Evolutionary conservation across 352 stramenopile species (phyloP).

Genomic region (Discostella stelligera): DNA sequence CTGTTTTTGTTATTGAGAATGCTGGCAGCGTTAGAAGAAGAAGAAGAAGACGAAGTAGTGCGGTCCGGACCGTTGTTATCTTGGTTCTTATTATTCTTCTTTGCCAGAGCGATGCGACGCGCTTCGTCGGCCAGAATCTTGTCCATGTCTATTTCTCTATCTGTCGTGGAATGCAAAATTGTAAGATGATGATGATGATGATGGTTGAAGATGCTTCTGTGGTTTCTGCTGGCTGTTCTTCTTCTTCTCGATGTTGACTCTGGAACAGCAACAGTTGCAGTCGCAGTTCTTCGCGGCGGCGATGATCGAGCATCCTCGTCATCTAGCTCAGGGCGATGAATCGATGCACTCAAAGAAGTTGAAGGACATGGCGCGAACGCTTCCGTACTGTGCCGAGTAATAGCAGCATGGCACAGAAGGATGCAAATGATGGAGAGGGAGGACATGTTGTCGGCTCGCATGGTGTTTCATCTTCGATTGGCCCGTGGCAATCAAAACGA

Average conservation of each 20-base stretch:
- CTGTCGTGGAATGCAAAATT: conserved; percentile 3
- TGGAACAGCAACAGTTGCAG: background rate
- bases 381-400: background rate
- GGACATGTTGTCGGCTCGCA: background rate
- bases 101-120: conserved; percentile 20
- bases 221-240: background rate
- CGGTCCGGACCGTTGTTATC: background rate
- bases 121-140: conserved; percentile 42
- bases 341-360: no score
- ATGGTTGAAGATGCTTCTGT: no score
- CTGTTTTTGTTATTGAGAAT: conserved; percentile 42
- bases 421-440: background rate
- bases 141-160: conserved; percentile 22
- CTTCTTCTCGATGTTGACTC: no score
- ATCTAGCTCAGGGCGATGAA: no score
- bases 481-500: no score
- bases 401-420: background rate
- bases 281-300: no score
- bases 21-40: conserved; percentile 6
- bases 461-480: no score
- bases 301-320: no score
- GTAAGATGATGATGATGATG: background rate
- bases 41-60: background rate
- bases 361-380: background rate
- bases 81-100: conserved; percentile 4